These are phyloP conservation scores for Coleophoma eucalyptorum DNA, from an alignment of 2,329 filamentous ascomycete genomes.

Conservation along the genomic window DNA sequence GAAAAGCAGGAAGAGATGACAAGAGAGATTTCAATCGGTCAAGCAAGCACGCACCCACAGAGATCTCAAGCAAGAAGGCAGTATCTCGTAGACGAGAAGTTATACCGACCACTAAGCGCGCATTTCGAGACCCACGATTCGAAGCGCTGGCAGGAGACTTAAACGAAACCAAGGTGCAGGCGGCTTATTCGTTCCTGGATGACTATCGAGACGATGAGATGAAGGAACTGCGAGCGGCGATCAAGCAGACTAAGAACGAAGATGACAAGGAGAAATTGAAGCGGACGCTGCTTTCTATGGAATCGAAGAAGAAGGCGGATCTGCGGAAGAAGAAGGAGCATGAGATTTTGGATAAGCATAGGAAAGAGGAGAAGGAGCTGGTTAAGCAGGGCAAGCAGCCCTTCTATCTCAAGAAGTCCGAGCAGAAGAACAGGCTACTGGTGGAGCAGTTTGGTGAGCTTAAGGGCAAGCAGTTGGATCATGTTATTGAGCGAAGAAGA, in stretches of 20 bases:
- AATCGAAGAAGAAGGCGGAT: constrained; percentile 70
- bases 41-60: constrained; percentile 86
- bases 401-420: constrained; percentile 88
- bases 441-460: constrained; percentile 76
- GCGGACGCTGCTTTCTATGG: constrained; percentile 71
- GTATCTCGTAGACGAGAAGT: constrained; percentile 80
- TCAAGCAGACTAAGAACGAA: constrained; percentile 66
- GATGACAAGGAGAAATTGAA: constrained; percentile 67
- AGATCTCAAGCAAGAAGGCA: constrained; percentile 76
- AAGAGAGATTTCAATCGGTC: constrained; percentile 43
- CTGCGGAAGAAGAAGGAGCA: constrained; percentile 66
- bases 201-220: constrained; percentile 86
- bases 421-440: constrained; percentile 83
- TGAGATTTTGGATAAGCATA: constrained; percentile 70
- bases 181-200: constrained; percentile 83
- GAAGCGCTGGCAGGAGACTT: constrained; percentile 56
- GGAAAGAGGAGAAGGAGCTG: constrained; percentile 76
- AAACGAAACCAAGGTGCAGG: constrained; percentile 57
- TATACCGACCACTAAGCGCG: constrained; percentile 55
- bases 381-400: constrained; percentile 87
- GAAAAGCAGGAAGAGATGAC: constrained; percentile 33
- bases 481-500: constrained; percentile 77
- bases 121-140: constrained; percentile 81
- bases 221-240: constrained; percentile 62
- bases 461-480: constrained; percentile 81